A percentile compares a stretch with the other conserved stretches of the same genome.
phyloP scores from a whole-genome alignment of 2,329 filamentous ascomycete species.

The Chrysoporthe cubensis region DNA sequence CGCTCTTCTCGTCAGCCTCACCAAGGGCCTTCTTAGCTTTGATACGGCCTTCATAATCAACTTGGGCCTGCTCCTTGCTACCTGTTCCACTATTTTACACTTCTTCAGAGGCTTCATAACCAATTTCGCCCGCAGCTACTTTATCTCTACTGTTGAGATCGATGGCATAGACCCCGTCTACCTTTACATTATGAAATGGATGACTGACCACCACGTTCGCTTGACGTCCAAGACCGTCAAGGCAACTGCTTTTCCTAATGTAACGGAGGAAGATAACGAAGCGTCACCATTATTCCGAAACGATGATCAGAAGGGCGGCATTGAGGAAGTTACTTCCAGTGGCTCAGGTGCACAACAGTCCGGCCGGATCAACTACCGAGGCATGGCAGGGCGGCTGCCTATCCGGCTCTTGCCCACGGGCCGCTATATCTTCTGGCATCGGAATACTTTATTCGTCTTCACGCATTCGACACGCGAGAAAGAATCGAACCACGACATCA shows the following conservation, averaged over 20 bases:
- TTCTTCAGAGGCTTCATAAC: not conserved
- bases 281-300: not conserved
- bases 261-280: not conserved
- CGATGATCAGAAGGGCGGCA: not conserved
- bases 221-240: not conserved
- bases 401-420: not conserved
- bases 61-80: not conserved
- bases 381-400: not conserved
- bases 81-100: not conserved
- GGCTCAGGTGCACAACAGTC: not conserved
- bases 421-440: not conserved
- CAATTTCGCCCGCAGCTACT: not conserved
- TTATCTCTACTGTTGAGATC: not conserved
- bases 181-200: not conserved
- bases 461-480: not conserved
- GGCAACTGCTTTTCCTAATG: not conserved
- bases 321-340: not conserved
- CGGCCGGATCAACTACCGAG: not conserved
- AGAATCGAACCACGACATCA: not conserved
- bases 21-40: not conserved
- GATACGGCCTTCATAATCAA: not conserved
- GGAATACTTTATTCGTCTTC: not conserved
- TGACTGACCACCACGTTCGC: not conserved
- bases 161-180: not conserved
- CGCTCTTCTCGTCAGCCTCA: not conserved